A percentile compares a stretch with the other conserved stretches of the same genome.
phyloP scores from a whole-genome alignment of 345 rosid genomes.

The Eucalyptus cloeziana region DNA sequence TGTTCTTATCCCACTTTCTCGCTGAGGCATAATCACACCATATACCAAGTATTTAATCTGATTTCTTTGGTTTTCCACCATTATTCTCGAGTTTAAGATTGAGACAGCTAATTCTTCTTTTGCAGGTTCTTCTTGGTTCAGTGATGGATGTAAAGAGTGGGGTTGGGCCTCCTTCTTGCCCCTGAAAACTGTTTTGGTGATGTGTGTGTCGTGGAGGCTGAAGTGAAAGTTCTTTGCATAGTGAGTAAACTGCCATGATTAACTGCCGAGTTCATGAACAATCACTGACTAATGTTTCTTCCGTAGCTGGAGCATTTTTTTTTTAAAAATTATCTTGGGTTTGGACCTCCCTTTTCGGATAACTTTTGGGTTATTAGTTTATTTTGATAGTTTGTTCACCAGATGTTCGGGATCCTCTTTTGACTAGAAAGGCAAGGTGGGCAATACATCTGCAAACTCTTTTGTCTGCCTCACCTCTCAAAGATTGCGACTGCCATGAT shows the following conservation, averaged over 20 bases:
- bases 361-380: not conserved
- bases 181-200: not conserved
- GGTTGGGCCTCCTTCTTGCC: not conserved
- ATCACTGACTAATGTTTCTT: not conserved
- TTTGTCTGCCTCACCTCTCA: not conserved
- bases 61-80: not conserved
- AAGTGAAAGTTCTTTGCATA: not conserved
- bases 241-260: not conserved
- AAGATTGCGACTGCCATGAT: not conserved
- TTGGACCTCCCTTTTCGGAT: not conserved
- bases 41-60: not conserved
- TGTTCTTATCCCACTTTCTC: not conserved
- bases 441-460: not conserved
- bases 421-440: not conserved
- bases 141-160: fast-evolving
- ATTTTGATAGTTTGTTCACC: not conserved
- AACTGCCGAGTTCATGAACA: not conserved
- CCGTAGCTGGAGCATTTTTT: not conserved
- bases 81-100: not conserved
- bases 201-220: not conserved
- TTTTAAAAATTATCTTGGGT: not conserved
- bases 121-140: not conserved
- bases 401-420: not conserved
- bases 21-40: not conserved
- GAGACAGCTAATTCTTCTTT: not conserved